Conservation (phyloP, 129 eudicot species). For the Saposhnikovia divaricata region DNA sequence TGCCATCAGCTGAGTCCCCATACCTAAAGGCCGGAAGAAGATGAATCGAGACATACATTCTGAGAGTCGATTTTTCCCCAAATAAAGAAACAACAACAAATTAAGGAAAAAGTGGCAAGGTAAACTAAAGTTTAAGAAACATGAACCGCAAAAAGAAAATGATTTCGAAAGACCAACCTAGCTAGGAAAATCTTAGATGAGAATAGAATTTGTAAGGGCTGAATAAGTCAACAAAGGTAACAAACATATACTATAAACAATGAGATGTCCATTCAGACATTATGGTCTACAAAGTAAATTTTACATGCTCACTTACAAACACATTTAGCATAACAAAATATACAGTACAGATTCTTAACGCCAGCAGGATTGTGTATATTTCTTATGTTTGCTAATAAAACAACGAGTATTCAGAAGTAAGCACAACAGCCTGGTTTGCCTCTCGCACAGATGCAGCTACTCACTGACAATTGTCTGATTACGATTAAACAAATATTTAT, state of each 20-base stretch:
- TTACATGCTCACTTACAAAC: background rate
- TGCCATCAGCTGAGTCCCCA: slow-evolving; percentile 91
- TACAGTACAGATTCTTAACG: background rate
- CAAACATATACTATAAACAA: background rate
- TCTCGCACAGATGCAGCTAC: background rate
- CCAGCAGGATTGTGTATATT: background rate
- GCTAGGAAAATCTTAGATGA: slow-evolving; percentile 1
- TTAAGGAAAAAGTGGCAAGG: background rate
- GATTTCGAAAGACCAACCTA: background rate
- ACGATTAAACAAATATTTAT: too few relatives aligned
- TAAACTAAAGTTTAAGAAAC: background rate
- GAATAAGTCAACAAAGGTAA: background rate
- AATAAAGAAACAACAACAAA: slow-evolving; percentile 3
- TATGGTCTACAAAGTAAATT: background rate
- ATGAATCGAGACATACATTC: slow-evolving; percentile 81
- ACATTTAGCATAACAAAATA: background rate
- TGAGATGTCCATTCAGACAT: background rate
- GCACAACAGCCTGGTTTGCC: background rate
- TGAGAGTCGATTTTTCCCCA: slow-evolving; percentile 89
- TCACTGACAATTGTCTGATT: background rate
- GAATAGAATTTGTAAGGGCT: background rate
- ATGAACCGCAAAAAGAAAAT: background rate
- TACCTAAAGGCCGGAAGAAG: slow-evolving; percentile 76
- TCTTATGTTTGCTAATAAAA: background rate
- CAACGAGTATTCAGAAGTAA: background rate